phyloP scores from a whole-genome alignment of 371 early-diverging fungal genomes.

The Mucor velutinosus region DNA sequence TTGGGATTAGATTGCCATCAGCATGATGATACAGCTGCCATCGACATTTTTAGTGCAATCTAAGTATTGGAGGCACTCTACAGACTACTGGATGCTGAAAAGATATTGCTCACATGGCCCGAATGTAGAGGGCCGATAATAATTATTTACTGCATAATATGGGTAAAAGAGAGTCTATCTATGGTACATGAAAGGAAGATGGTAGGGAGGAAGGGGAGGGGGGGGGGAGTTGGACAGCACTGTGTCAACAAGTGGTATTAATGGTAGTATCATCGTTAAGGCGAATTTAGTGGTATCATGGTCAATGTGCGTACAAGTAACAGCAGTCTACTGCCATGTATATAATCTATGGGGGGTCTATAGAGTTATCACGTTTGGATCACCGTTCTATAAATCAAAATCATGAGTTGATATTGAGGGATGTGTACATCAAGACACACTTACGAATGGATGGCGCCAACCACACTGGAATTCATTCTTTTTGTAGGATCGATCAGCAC shows the following conservation, averaged over 20 bases:
- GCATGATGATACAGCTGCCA: neutral
- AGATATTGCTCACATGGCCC: too few species aligned
- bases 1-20: neutral
- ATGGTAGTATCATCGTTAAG: neutral
- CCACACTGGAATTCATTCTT: constrained; percentile 66
- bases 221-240: neutral
- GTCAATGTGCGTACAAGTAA: neutral
- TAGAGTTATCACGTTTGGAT: constrained; percentile 36
- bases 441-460: constrained; percentile 71
- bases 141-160: too few species aligned
- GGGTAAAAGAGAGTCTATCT: neutral
- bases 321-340: neutral
- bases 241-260: neutral
- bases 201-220: neutral
- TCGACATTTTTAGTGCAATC: too few species aligned
- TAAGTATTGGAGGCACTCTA: too few species aligned
- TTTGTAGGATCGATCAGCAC: constrained; percentile 54
- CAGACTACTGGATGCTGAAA: too few species aligned
- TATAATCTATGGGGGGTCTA: constrained; percentile 8
- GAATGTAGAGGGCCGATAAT: too few species aligned
- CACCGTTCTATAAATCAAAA: constrained; percentile 33
- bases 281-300: neutral
- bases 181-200: neutral
- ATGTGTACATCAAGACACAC: constrained; percentile 12
- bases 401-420: neutral